These are phyloP conservation scores for Terana coerulea DNA, from an alignment of 768 basidiomycete genomes.

Conservation along the genomic window DNA sequence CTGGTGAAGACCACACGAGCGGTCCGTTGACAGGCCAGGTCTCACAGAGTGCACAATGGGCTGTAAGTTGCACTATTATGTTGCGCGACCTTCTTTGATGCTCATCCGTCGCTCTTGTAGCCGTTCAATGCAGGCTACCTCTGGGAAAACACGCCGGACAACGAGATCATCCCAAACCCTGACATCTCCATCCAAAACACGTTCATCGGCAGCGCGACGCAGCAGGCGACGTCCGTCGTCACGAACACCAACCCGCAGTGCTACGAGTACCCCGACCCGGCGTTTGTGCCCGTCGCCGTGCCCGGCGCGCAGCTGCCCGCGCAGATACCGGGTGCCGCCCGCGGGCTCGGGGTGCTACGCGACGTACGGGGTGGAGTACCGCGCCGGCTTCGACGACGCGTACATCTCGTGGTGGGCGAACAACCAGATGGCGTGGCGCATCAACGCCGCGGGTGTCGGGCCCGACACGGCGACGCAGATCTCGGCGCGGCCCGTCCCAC, in stretches of 20 bases:
- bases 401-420: constrained; percentile 85
- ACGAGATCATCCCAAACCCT: constrained; percentile 54
- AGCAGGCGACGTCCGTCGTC: constrained; percentile 77
- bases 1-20: constrained; percentile 22
- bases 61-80: constrained; percentile 41
- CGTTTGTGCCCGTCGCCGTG: constrained; percentile 52
- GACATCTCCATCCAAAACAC: constrained; percentile 53
- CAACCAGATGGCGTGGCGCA: constrained; percentile 67
- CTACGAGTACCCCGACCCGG: neutral
- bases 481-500: constrained; percentile 61
- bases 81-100: neutral
- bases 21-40: constrained; percentile 51
- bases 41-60: constrained; percentile 84
- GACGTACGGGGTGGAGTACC: constrained; percentile 74
- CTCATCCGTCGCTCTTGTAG: constrained; percentile 25
- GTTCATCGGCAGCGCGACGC: constrained; percentile 64
- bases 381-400: constrained; percentile 63
- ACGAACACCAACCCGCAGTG: constrained; percentile 43
- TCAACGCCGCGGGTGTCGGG: constrained; percentile 63
- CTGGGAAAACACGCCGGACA: constrained; percentile 59
- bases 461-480: constrained; percentile 60
- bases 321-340: no score
- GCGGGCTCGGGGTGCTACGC: constrained; percentile 52
- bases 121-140: constrained; percentile 74
- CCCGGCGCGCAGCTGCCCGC: constrained; percentile 50